Evolutionary conservation across 805 yeast species (phyloP).

Genomic region (Cyberlindnera subsufficiens): DNA sequence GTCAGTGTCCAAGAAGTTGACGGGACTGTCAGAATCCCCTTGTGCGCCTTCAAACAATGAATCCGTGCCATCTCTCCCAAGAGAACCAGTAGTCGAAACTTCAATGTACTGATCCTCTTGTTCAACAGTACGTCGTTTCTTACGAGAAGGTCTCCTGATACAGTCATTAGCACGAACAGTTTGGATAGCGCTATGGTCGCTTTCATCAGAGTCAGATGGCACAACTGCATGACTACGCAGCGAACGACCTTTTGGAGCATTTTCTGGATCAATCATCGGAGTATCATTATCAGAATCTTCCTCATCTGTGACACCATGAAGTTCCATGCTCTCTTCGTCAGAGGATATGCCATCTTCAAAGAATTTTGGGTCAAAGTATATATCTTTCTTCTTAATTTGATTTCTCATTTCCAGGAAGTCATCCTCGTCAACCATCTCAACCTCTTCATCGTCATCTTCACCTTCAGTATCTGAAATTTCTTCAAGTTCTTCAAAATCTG

Average conservation of each 20-base stretch:
- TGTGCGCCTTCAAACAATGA: neutral
- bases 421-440: slow-evolving; percentile 6
- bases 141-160: neutral
- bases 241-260: neutral
- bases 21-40: neutral
- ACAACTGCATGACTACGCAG: neutral
- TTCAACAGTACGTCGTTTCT: neutral
- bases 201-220: neutral
- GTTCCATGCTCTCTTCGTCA: slow-evolving; percentile 7
- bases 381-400: neutral
- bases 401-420: slow-evolving; percentile 6
- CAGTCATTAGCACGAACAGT: too few species aligned
- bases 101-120: slow-evolving; percentile 1
- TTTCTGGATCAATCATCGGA: neutral
- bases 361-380: slow-evolving; percentile 3
- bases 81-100: neutral
- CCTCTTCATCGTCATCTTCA: slow-evolving; percentile 7
- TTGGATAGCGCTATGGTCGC: neutral
- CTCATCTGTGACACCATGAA: slow-evolving; percentile 5
- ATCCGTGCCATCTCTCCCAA: neutral
- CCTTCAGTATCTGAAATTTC: slow-evolving; percentile 3
- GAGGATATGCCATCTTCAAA: slow-evolving; percentile 9
- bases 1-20: neutral
- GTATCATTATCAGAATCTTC: slow-evolving; percentile 1
- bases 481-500: slow-evolving; percentile 1